These are phyloP conservation scores for Vicia sativa DNA, from an alignment of 306 rosid species.

Conservation along the genomic window DNA sequence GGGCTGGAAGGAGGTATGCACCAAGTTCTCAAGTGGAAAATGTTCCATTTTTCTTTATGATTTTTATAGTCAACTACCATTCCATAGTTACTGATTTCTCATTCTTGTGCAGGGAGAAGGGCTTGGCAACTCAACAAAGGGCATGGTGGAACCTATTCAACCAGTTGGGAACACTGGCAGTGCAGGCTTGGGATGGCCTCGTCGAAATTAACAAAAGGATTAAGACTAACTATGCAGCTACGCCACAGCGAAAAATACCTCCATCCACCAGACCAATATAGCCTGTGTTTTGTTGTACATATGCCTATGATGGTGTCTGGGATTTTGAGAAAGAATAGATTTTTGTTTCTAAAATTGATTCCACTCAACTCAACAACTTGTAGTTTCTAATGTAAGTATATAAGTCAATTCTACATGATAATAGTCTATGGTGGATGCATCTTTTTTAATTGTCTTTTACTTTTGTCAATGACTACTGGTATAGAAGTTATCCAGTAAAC, in stretches of 20 bases:
- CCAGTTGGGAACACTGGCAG: slow-evolving; percentile 71
- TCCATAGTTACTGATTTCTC: background rate
- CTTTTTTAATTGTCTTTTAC: too few species aligned
- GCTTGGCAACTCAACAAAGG: slow-evolving; percentile 72
- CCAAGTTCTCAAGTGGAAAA: slow-evolving; percentile 7
- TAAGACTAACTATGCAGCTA: background rate
- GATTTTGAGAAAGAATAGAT: background rate
- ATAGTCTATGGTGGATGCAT: too few species aligned
- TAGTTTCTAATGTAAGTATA: background rate
- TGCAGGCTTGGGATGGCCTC: slow-evolving; percentile 83
- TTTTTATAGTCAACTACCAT: background rate
- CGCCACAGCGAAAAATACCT: background rate
- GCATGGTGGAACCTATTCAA: slow-evolving; percentile 71
- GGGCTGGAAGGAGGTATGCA: slow-evolving; percentile 97
- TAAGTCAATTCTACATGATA: background rate
- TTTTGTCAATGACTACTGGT: too few species aligned
- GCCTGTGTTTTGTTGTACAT: background rate
- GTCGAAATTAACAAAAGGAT: slow-evolving; percentile 31
- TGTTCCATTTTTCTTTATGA: slow-evolving; percentile 8
- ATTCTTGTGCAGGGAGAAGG: slow-evolving; percentile 71
- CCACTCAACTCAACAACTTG: background rate
- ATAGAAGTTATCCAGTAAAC: too few species aligned
- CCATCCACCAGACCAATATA: background rate
- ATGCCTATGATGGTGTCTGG: background rate
- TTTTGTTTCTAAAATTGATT: background rate